A percentile compares a stretch with the other conserved stretches of the same genome.
phyloP scores from a whole-genome alignment of 768 basidiomycete genomes.

The Chiua virens region DNA sequence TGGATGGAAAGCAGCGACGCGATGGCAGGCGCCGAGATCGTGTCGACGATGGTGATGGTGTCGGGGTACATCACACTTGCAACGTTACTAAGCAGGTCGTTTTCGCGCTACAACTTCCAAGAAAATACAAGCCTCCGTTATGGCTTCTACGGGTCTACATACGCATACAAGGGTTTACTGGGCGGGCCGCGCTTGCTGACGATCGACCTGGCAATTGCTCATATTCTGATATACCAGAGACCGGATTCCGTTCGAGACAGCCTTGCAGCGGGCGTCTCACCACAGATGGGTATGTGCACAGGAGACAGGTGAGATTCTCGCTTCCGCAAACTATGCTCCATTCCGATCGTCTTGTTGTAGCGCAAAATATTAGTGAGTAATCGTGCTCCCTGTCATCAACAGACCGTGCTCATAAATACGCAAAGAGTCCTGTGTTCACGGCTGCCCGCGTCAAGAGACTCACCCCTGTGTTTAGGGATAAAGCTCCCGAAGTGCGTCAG shows the following conservation, averaged over 20 bases:
- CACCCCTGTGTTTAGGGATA: slow-evolving; percentile 57
- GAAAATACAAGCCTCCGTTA: slow-evolving; percentile 53
- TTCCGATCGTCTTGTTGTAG: too few species aligned
- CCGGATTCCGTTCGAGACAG: slow-evolving; percentile 55
- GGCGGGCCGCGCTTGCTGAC: slow-evolving; percentile 56
- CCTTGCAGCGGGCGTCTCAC: slow-evolving; percentile 50
- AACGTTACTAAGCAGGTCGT: too few species aligned
- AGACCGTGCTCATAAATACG: too few species aligned
- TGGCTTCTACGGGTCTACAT: slow-evolving; percentile 49
- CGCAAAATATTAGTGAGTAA: slow-evolving; percentile 50
- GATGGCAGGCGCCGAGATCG: slow-evolving; percentile 20
- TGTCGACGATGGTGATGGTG: slow-evolving; percentile 15
- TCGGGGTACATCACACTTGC: background rate
- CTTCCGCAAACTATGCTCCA: too few species aligned
- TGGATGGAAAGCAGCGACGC: slow-evolving; percentile 43
- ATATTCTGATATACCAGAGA: slow-evolving; percentile 65
- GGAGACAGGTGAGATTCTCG: slow-evolving; percentile 41
- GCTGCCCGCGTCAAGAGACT: slow-evolving; percentile 48
- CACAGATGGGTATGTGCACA: slow-evolving; percentile 56
- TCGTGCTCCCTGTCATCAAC: background rate
- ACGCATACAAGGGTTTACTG: slow-evolving; percentile 53
- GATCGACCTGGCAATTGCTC: slow-evolving; percentile 55
- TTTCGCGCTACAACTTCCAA: too few species aligned
- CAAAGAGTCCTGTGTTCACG: slow-evolving; percentile 55
- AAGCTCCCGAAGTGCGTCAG: slow-evolving; percentile 49